Evolutionary conservation across 2,329 filamentous ascomycete species (phyloP).

Genomic region (Dactylonectria estremocensis): DNA sequence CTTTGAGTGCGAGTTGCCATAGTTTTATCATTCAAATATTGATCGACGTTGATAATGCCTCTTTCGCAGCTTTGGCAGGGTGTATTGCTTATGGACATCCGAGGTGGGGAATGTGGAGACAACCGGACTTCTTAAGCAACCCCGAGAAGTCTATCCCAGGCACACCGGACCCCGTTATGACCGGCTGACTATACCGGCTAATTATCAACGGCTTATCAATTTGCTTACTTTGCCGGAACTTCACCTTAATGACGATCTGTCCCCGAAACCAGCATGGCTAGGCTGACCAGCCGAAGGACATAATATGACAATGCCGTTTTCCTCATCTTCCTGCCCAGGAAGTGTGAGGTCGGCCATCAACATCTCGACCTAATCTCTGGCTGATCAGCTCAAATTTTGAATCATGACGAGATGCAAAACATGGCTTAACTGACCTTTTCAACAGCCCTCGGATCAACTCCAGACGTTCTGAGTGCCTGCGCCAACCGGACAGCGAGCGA

Average conservation of each 20-base stretch:
- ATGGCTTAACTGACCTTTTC: slow-evolving; percentile 26
- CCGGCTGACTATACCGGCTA: neutral
- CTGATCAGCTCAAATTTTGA: neutral
- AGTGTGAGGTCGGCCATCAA: slow-evolving; percentile 30
- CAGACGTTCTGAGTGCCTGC: slow-evolving; percentile 70
- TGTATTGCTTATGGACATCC: slow-evolving; percentile 4
- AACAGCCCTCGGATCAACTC: slow-evolving; percentile 24
- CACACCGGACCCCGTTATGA: neutral
- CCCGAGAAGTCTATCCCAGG: slow-evolving; percentile 8
- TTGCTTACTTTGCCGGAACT: neutral
- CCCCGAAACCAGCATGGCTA: neutral
- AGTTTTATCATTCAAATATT: neutral
- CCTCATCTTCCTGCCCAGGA: slow-evolving; percentile 33
- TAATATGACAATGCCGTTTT: slow-evolving; percentile 36
- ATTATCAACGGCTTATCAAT: neutral
- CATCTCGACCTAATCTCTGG: slow-evolving; percentile 15
- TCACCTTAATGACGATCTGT: neutral
- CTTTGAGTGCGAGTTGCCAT: neutral
- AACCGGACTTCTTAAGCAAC: slow-evolving; percentile 12
- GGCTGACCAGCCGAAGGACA: slow-evolving; percentile 14
- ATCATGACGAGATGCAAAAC: neutral
- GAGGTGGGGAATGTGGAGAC: slow-evolving; percentile 1
- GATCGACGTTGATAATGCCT: neutral
- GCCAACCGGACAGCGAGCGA: slow-evolving; percentile 76
- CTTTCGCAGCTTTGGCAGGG: no score